These are phyloP conservation scores for Funneliformis geosporum DNA, from an alignment of 192 early-diverging fungal genomes.

Conservation along the genomic window DNA sequence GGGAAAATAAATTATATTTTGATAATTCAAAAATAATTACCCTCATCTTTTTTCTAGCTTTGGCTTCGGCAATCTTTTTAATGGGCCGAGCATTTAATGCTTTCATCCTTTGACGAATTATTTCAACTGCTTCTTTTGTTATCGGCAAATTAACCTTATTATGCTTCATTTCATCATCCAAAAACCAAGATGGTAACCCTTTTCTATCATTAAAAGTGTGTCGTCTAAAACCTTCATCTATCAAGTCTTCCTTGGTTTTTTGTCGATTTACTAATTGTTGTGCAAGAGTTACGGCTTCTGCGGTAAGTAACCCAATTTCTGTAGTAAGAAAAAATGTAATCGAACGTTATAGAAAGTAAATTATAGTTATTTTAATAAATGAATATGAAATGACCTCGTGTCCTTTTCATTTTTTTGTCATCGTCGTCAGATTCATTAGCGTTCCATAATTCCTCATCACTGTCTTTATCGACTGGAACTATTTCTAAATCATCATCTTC, in stretches of 20 bases:
- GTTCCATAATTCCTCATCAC: constrained; percentile 58
- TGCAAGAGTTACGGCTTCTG: constrained; percentile 89
- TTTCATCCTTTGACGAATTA: constrained; percentile 78
- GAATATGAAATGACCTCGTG: constrained; percentile 47
- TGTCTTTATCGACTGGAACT: constrained; percentile 45
- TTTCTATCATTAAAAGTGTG: constrained; percentile 85
- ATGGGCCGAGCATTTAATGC: constrained; percentile 96
- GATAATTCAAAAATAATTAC: constrained; percentile 27
- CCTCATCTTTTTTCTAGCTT: constrained; percentile 92
- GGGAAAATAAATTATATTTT: not conserved
- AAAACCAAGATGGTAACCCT: constrained; percentile 90
- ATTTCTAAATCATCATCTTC: constrained; percentile 61
- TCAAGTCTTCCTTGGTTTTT: constrained; percentile 76
- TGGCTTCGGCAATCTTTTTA: constrained; percentile 99
- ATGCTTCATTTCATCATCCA: constrained; percentile 87
- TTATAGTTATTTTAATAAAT: not conserved
- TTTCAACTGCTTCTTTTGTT: constrained; percentile 94
- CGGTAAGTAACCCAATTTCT: constrained; percentile 76
- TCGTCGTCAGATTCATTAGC: constrained; percentile 61
- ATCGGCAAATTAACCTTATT: constrained; percentile 89
- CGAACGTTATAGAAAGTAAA: not conserved
- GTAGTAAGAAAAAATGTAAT: constrained; percentile 1
- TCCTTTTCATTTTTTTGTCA: constrained; percentile 49
- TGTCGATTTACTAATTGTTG: constrained; percentile 78
- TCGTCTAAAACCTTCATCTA: constrained; percentile 92